These are phyloP conservation scores for Aegilops bicornis DNA, from an alignment of 176 grass and related monocot genomes.

Conservation along the genomic window DNA sequence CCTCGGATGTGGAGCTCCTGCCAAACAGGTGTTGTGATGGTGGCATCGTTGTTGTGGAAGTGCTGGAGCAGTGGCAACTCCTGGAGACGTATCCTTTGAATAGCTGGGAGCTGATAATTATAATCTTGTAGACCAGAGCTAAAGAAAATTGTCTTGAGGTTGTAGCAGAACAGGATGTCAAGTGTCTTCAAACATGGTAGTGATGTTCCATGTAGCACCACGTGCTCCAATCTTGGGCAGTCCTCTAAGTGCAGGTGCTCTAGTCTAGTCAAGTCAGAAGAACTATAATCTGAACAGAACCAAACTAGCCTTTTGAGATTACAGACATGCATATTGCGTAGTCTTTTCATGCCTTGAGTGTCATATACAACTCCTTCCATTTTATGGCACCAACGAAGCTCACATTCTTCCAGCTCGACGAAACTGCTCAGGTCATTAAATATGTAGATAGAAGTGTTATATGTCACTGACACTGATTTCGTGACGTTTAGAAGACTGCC, in stretches of 20 bases:
- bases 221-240: background rate
- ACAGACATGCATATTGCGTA: background rate
- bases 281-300: too few species aligned
- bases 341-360: accelerated
- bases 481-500: too few species aligned
- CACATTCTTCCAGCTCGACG: too few species aligned
- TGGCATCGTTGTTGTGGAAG: accelerated
- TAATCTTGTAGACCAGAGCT: too few species aligned
- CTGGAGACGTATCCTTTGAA: background rate
- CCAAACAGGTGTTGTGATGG: background rate
- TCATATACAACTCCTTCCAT: background rate
- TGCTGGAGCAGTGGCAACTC: background rate
- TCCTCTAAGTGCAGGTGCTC: slow-evolving; percentile 11
- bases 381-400: too few species aligned
- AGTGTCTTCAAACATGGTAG: background rate
- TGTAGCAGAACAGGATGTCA: slow-evolving; percentile 20
- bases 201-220: accelerated
- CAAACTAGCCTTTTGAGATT: too few species aligned
- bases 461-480: too few species aligned
- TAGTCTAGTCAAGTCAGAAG: background rate
- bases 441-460: too few species aligned
- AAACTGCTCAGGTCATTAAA: too few species aligned
- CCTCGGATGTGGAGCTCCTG: background rate
- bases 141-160: slow-evolving; percentile 17
- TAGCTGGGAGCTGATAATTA: too few species aligned